These are phyloP conservation scores for Phytophthora boehmeriae DNA, from an alignment of 352 stramenopile species.

Conservation along the genomic window DNA sequence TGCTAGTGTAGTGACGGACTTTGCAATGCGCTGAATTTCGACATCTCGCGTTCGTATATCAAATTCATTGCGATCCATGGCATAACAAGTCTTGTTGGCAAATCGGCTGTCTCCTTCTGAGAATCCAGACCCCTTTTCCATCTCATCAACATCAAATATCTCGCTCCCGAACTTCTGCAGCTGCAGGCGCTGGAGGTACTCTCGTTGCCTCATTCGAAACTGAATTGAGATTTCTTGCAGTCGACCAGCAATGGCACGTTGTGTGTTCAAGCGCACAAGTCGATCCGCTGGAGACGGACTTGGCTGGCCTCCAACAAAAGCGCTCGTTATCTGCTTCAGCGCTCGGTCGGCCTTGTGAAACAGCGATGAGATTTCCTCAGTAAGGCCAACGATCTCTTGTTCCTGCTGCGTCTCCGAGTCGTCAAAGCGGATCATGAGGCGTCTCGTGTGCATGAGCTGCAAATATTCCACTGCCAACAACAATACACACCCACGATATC, in stretches of 20 bases:
- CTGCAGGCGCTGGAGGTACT: constrained; percentile 76
- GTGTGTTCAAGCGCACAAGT: constrained; percentile 70
- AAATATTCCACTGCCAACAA: constrained; percentile 71
- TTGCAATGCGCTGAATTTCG: constrained; percentile 82
- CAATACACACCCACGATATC: background rate
- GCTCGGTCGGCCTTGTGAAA: constrained; percentile 72
- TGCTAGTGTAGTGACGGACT: constrained; percentile 66
- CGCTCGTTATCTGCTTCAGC: constrained; percentile 73
- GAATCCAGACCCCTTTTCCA: constrained; percentile 20
- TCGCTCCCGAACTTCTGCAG: constrained; percentile 78
- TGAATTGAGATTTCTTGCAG: constrained; percentile 67
- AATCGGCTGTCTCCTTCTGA: constrained; percentile 13
- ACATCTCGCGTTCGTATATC: constrained; percentile 65
- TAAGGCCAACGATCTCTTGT: constrained; percentile 72
- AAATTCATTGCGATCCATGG: constrained; percentile 45
- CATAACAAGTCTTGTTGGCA: constrained; percentile 22
- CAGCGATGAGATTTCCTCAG: constrained; percentile 62
- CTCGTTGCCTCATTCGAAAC: constrained; percentile 70
- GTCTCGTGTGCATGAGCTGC: constrained; percentile 73
- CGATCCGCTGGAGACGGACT: constrained; percentile 55
- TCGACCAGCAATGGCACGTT: constrained; percentile 63
- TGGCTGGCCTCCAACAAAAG: constrained; percentile 54
- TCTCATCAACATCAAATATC: constrained; percentile 55
- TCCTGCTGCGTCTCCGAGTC: constrained; percentile 70
- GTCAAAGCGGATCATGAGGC: constrained; percentile 86